A percentile compares a stretch with the other conserved stretches of the same genome.
These are phyloP conservation scores for Brassica juncea DNA, from an alignment of 345 rosid species.

Conservation along the genomic window DNA sequence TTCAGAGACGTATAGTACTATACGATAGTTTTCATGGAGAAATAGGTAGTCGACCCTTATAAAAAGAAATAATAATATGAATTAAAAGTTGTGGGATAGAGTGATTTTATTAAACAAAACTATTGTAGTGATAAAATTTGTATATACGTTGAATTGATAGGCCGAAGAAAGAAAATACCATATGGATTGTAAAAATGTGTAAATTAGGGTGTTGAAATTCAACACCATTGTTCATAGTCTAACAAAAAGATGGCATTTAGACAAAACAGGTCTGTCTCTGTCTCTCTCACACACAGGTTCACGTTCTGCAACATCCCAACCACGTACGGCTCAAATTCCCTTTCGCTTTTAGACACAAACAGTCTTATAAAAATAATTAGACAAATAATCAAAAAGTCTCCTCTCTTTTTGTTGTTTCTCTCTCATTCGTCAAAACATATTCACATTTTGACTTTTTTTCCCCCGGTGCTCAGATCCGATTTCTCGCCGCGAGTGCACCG, in stretches of 20 bases:
- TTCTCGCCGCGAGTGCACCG: constrained; percentile 19
- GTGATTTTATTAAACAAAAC: too few relatives aligned
- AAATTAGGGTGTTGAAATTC: not conserved
- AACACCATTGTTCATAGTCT: not conserved
- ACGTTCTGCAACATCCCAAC: not conserved
- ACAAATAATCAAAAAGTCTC: not conserved
- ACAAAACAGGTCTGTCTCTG: too few relatives aligned
- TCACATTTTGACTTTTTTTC: constrained; percentile 27
- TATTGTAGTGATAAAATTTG: not conserved
- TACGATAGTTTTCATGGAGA: too few relatives aligned
- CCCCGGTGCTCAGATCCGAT: constrained; percentile 37
- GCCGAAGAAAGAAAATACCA: not conserved
- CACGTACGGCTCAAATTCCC: constrained; percentile 40
- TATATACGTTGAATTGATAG: not conserved
- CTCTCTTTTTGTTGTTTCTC: not conserved
- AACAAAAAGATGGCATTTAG: too few relatives aligned
- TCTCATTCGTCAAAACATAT: constrained; percentile 23
- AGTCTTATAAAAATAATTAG: constrained; percentile 2
- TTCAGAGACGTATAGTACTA: too few relatives aligned
- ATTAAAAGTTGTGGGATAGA: too few relatives aligned
- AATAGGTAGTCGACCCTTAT: too few relatives aligned
- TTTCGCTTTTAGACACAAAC: constrained; percentile 1
- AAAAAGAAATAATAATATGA: too few relatives aligned
- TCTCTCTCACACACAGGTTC: too few relatives aligned
- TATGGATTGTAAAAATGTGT: not conserved